Conservation (phyloP, 306 rosid species). For the Cucumis melo region DNA sequence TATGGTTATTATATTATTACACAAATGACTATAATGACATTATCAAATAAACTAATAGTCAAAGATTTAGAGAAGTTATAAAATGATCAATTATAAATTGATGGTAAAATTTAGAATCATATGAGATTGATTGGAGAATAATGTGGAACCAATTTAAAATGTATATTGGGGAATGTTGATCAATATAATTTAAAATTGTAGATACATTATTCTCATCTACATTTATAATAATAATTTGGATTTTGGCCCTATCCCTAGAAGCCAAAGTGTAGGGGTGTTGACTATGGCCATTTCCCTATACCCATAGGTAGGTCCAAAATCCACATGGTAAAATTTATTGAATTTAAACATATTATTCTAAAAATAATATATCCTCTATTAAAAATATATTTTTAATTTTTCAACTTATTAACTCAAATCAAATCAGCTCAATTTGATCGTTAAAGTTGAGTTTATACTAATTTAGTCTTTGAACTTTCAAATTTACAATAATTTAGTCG, state of each 20-base stretch:
- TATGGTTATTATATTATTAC: too few species aligned
- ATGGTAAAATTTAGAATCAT: background rate
- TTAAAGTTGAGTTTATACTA: too few species aligned
- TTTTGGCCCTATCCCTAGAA: background rate
- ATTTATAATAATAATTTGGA: background rate
- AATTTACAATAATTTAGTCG: too few species aligned
- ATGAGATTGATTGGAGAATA: background rate
- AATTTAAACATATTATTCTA: background rate
- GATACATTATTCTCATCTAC: background rate
- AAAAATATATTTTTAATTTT: too few species aligned
- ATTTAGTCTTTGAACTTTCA: too few species aligned
- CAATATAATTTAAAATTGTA: background rate
- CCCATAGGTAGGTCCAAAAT: background rate
- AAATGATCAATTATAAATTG: background rate
- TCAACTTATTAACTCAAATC: too few species aligned
- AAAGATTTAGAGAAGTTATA: background rate
- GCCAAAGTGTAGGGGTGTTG: background rate
- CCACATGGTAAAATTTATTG: background rate
- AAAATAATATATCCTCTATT: too few species aligned
- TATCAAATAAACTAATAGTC: too few species aligned
- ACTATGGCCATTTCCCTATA: background rate
- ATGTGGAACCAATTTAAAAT: background rate
- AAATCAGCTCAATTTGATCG: fast-evolving
- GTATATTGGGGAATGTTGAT: background rate
- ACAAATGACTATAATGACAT: too few species aligned